Conservation (phyloP, 495 filamentous ascomycete genomes). For the Penicillium egyptiacum region DNA sequence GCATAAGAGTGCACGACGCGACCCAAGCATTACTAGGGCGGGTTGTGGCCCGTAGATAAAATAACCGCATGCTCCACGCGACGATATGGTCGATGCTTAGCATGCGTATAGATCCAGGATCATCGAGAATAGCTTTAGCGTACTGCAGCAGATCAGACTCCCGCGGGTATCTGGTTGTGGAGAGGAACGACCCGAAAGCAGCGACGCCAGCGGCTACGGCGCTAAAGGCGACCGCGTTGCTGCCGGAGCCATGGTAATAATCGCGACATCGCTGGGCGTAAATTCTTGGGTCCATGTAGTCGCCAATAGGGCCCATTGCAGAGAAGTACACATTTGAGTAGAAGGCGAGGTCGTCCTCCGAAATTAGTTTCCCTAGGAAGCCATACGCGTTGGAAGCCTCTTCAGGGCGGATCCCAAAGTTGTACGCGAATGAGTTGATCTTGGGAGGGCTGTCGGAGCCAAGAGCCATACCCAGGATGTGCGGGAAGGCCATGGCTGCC, state of each 20-base stretch:
- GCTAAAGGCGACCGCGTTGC: conserved; percentile 25
- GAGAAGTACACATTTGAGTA: conserved; percentile 29
- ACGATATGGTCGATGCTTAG: conserved; percentile 35
- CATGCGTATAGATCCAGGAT: conserved; percentile 30
- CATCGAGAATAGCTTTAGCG: conserved; percentile 38
- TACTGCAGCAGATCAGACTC: conserved; percentile 34
- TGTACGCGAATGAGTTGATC: conserved; percentile 30
- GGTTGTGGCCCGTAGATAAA: conserved; percentile 39
- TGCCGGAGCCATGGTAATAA: conserved; percentile 27
- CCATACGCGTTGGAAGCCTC: conserved; percentile 26
- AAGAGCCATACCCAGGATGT: conserved; percentile 32
- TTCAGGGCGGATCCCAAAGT: conserved; percentile 37
- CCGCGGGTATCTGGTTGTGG: conserved; percentile 24
- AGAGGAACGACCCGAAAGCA: conserved; percentile 34
- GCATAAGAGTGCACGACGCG: conserved; percentile 37
- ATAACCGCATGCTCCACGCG: conserved; percentile 36
- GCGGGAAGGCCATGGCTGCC: conserved; percentile 37
- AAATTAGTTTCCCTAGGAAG: conserved; percentile 30
- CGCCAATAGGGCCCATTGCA: conserved; percentile 23
- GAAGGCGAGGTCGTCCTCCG: conserved; percentile 25
- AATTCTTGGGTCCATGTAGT: conserved; percentile 28
- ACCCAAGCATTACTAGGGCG: conserved; percentile 38
- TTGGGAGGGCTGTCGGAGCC: conserved; percentile 32
- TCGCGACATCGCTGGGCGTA: conserved; percentile 33
- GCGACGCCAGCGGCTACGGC: conserved; percentile 34